Conservation (phyloP, 768 basidiomycete genomes). For the Mycena metata region DNA sequence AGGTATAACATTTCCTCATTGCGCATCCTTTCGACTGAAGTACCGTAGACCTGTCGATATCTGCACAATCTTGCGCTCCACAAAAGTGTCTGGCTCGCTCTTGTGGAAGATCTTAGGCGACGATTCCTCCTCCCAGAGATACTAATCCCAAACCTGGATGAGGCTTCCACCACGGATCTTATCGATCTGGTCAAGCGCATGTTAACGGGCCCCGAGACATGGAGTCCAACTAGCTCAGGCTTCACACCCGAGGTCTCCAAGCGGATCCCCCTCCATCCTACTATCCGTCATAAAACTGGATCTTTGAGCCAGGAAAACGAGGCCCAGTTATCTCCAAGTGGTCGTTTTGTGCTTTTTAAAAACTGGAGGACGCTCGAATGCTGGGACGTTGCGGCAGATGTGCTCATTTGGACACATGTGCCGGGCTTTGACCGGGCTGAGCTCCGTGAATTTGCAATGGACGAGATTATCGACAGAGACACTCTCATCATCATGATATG, state of each 20-base stretch:
- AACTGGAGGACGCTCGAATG: constrained; percentile 19
- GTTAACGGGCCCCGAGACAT: constrained; percentile 7
- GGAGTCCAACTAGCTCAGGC: not conserved
- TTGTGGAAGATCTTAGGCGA: constrained; percentile 5
- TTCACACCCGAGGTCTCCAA: not conserved
- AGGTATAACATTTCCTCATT: not conserved
- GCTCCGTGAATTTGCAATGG: constrained; percentile 16
- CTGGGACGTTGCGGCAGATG: constrained; percentile 22
- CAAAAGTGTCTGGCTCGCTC: constrained; percentile 4
- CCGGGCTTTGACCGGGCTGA: not conserved
- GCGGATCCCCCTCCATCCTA: constrained; percentile 5
- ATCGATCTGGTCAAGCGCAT: not conserved
- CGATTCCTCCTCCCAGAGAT: not conserved
- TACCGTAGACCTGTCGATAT: constrained; percentile 12
- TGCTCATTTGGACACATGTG: constrained; percentile 20
- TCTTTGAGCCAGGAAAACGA: constrained; percentile 1
- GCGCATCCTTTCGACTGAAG: not conserved
- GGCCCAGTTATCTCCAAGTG: constrained; percentile 15
- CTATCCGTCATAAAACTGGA: not conserved
- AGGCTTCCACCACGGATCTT: not conserved
- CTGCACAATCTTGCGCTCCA: not conserved
- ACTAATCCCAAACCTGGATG: not conserved
- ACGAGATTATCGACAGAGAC: constrained; percentile 6
- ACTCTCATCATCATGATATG: constrained; percentile 12
- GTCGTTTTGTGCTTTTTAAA: constrained; percentile 21